Evolutionary conservation across 2,329 filamentous ascomycete species (phyloP).

Genomic region (Diaporthe citri): DNA sequence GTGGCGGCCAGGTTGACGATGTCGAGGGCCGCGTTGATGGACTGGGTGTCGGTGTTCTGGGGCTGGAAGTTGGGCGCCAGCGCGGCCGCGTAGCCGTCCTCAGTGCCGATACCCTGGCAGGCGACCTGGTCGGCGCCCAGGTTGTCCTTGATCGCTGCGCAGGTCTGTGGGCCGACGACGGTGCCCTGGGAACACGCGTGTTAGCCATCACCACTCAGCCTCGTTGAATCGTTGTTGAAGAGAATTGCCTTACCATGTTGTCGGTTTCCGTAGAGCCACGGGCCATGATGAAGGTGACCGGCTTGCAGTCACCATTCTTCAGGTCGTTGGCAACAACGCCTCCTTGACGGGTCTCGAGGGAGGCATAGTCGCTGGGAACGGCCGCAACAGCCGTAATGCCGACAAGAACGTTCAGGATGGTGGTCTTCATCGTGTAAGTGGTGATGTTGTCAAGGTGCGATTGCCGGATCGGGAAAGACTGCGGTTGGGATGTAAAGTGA

Average conservation of each 20-base stretch:
- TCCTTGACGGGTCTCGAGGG: slow-evolving; percentile 33
- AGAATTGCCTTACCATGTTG: slow-evolving; percentile 47
- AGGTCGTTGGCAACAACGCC: slow-evolving; percentile 37
- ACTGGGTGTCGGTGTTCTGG: slow-evolving; percentile 45
- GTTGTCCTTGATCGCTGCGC: slow-evolving; percentile 44
- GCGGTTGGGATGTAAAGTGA: background rate
- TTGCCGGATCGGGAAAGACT: background rate
- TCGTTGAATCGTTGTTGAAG: background rate
- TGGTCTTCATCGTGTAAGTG: slow-evolving; percentile 37
- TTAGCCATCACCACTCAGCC: background rate
- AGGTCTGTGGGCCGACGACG: slow-evolving; percentile 48
- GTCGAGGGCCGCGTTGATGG: slow-evolving; percentile 47
- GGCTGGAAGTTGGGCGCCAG: slow-evolving; percentile 48
- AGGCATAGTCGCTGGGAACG: slow-evolving; percentile 32
- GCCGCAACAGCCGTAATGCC: slow-evolving; percentile 34
- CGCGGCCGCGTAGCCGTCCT: slow-evolving; percentile 47
- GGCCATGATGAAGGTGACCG: slow-evolving; percentile 51
- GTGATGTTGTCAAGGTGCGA: background rate
- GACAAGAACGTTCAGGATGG: slow-evolving; percentile 30
- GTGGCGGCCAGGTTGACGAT: slow-evolving; percentile 47
- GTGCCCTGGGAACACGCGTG: slow-evolving; percentile 44
- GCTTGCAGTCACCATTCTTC: slow-evolving; percentile 45
- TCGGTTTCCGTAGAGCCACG: slow-evolving; percentile 51
- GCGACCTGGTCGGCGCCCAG: slow-evolving; percentile 47
- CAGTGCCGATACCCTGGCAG: slow-evolving; percentile 51